Percentiles rank a stretch among this genome's conserved stretches.
phyloP scores from a whole-genome alignment of 176 grass and related monocot species.

The Elaeis guineensis region DNA sequence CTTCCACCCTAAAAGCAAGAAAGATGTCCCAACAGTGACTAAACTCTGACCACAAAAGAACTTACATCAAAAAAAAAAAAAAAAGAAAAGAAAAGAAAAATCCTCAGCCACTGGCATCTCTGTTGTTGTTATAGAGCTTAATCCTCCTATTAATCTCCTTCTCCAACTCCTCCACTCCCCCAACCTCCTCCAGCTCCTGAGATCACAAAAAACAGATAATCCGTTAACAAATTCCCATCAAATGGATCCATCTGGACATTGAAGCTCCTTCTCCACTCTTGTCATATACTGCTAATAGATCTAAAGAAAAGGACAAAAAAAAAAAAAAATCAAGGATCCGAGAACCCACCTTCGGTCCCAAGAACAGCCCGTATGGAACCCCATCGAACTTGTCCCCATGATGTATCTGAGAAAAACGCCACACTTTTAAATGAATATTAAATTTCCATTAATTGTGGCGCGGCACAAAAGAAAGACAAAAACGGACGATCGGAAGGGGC shows the following conservation, averaged over 20 bases:
- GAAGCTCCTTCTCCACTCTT: no score
- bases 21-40: no score
- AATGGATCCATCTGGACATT: no score
- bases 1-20: no score
- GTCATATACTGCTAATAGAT: no score
- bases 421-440: neutral
- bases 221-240: neutral
- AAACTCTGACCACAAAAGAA: no score
- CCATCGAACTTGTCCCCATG: constrained; percentile 90
- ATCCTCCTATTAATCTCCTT: constrained; percentile 70
- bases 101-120: constrained; percentile 21
- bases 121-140: constrained; percentile 30
- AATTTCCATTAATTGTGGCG: no score
- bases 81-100: no score
- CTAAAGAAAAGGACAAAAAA: neutral
- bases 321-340: neutral
- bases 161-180: constrained; percentile 71
- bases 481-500: neutral
- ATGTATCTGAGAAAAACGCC: constrained; percentile 48
- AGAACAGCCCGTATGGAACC: constrained; percentile 84
- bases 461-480: neutral
- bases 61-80: no score
- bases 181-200: constrained; percentile 83
- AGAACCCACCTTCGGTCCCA: constrained; percentile 74
- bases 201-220: constrained; percentile 1